Base-by-base conservation (phyloP, 495 filamentous ascomycete species). In the Parmelia sp. region DNA sequence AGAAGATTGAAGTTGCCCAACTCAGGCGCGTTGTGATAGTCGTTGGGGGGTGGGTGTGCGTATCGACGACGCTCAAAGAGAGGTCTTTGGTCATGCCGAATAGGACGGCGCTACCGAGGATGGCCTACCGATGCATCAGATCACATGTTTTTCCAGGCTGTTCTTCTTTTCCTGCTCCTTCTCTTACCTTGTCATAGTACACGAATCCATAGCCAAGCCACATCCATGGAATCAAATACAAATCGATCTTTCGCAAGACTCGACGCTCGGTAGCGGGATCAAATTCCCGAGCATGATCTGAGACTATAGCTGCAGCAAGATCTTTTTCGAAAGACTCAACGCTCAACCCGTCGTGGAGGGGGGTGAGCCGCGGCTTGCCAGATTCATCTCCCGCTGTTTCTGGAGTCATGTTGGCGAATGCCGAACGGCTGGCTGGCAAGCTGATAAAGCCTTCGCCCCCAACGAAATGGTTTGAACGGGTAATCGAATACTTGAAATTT, bases 1-100 rank as follows among this genome's bases (percentile, higher is more conserved):
- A 91, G 76, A 91, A 91, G 70, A 90, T 77, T 1, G 86, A 90
- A 0, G 86, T 90, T 23, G 88, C 88, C 88, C 87, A 90, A 66
- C 82, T 84, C 36, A 90, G 79, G 17, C 87, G 80, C 0, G 80
- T 79, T 10, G 88, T 88, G 67, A 86, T 79, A 27, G 76, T 82
- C 4, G 77, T 77, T 0, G 84, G 77, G 0, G 86, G 85, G 25
- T 72, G 77, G 2, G 79, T 85, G 11, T 80, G 75, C 63, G 77
- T 74, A 66, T 85, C 77, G 35, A 80, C 69, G 0, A 87, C 73
- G 37, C 71, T 68, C 49, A 90, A 80, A 7, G 73, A 60, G 39
- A 90, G 77, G 71, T 91, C 88, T 25, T 79, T 76, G 0, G 87
- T 89, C 88, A 90, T 90, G 65, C 87, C 88, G 72, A 91, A 89